A percentile compares a stretch with the other conserved stretches of the same genome.
Evolutionary conservation across 495 filamentous ascomycete species (phyloP).

Genomic region (Tricharina praecox): DNA sequence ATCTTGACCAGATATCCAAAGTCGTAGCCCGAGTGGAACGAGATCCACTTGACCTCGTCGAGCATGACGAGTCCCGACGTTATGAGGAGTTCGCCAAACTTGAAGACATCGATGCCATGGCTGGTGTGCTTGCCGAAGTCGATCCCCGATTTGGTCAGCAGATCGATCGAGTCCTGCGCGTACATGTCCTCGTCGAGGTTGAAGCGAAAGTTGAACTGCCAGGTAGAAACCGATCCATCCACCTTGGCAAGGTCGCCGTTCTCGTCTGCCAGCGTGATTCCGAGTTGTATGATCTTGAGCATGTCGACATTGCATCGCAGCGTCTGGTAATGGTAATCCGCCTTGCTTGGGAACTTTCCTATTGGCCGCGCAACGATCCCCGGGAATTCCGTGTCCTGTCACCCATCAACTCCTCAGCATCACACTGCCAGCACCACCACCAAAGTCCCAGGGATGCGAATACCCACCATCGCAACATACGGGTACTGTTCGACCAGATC

Average conservation of each 20-base stretch:
- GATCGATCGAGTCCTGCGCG: constrained; percentile 76
- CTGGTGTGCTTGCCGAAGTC: constrained; percentile 68
- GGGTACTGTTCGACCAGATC: constrained; percentile 74
- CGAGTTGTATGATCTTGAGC: constrained; percentile 90
- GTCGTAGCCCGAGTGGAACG: constrained; percentile 97
- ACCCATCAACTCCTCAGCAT: constrained; percentile 1
- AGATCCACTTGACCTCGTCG: constrained; percentile 84
- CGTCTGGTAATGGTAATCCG: constrained; percentile 96
- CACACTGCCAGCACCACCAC: neutral
- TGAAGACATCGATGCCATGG: constrained; percentile 76
- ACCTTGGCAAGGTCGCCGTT: constrained; percentile 55
- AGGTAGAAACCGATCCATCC: constrained; percentile 64
- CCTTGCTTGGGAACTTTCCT: constrained; percentile 80
- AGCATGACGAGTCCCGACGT: constrained; percentile 80
- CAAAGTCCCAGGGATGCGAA: neutral
- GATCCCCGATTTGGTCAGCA: constrained; percentile 69
- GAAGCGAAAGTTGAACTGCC: constrained; percentile 99
- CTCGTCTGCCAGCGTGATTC: constrained; percentile 75
- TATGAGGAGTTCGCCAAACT: constrained; percentile 77
- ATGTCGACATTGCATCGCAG: constrained; percentile 93
- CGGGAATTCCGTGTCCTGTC: constrained; percentile 94
- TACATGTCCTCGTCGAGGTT: constrained; percentile 92
- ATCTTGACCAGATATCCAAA: constrained; percentile 95
- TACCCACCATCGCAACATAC: constrained; percentile 84
- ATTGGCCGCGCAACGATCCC: constrained; percentile 91